These are phyloP conservation scores for Leccinum rimulosum DNA, from an alignment of 768 basidiomycete genomes.

Conservation along the genomic window DNA sequence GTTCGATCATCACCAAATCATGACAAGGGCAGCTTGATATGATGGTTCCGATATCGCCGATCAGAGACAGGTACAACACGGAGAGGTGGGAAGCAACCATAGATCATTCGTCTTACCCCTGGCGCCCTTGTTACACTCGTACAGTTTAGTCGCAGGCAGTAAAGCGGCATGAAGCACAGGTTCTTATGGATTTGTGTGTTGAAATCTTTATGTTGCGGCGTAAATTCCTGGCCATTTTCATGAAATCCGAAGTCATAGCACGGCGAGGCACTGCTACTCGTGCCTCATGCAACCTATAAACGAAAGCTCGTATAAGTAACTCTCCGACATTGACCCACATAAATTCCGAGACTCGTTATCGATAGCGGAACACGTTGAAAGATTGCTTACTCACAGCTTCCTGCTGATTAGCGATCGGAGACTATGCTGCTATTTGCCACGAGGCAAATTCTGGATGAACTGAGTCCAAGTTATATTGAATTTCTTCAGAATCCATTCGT, in stretches of 20 bases:
- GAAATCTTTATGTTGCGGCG: not conserved
- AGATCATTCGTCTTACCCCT: conserved; percentile 5
- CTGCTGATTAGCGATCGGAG: not conserved
- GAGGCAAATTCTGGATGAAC: not conserved
- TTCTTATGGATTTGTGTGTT: not conserved
- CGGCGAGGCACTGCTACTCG: not conserved
- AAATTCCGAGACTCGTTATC: not conserved
- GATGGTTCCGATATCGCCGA: not conserved
- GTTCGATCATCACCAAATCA: not conserved
- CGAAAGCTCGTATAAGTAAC: not conserved
- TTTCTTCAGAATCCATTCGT: not conserved
- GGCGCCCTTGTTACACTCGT: conserved; percentile 1
- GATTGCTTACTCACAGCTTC: not conserved
- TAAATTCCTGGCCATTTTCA: not conserved
- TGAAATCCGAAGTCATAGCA: not conserved
- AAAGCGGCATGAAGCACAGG: not conserved
- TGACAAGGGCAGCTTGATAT: conserved; percentile 1
- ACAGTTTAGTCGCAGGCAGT: not conserved
- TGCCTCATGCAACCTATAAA: not conserved
- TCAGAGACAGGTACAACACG: not conserved
- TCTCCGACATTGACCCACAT: not conserved
- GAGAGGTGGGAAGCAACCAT: not conserved
- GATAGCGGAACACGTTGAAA: not conserved
- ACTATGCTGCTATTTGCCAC: not conserved
- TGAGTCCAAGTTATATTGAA: not conserved